phyloP scores from a whole-genome alignment of 2,329 filamentous ascomycete genomes.

The Botrytis cinerea region DNA sequence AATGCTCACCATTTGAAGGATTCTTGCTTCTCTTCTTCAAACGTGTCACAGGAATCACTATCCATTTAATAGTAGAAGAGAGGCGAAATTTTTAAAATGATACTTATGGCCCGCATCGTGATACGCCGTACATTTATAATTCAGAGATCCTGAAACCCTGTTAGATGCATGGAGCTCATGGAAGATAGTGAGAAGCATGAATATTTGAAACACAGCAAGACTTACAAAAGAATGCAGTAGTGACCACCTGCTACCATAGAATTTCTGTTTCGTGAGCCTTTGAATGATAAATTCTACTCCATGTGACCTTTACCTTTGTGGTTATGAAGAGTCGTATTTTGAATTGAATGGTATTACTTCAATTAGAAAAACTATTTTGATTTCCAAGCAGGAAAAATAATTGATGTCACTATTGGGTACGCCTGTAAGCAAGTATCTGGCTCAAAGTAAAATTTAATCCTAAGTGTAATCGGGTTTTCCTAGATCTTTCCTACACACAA shows the following conservation, averaged over 20 bases:
- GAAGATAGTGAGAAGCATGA: neutral
- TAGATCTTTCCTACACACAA: no score
- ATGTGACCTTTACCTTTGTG: neutral
- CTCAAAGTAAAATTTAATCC: neutral
- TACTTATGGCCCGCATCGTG: neutral
- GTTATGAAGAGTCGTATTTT: neutral
- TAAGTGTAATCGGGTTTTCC: neutral
- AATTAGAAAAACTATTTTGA: neutral
- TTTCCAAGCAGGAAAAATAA: neutral
- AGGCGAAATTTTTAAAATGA: neutral
- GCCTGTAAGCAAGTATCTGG: neutral
- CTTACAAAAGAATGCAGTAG: neutral
- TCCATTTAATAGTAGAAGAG: neutral
- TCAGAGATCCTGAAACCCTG: accelerated
- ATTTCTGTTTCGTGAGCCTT: neutral
- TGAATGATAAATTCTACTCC: neutral
- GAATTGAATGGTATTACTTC: neutral
- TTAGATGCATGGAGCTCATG: neutral
- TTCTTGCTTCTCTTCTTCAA: neutral
- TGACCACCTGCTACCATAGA: neutral
- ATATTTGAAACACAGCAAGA: neutral
- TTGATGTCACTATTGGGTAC: neutral
- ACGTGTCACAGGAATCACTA: neutral
- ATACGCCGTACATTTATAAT: neutral
- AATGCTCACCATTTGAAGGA: neutral